Base-by-base conservation (phyloP, 139 green algal genomes). In the Coelastrella sp. region DNA sequence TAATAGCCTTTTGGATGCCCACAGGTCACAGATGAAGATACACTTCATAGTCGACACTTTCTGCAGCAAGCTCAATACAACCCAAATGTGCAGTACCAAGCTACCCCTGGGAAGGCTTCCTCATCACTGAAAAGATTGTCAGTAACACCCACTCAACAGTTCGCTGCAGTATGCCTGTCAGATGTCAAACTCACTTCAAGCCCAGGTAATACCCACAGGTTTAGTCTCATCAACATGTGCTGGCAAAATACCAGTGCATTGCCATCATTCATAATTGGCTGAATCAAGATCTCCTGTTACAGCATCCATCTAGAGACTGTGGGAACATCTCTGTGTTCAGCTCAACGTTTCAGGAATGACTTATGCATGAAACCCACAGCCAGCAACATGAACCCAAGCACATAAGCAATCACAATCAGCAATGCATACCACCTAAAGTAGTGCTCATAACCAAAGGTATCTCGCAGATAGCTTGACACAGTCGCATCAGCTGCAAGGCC, bases 181-280 rank as follows among this genome's bases (percentile, higher is more conserved):
- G n/a, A n/a, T n/a, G n/a, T n/a, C n/a, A n/a, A n/a, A n/a, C n/a
- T n/a, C n/a, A n/a, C n/a, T n/a, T n/a, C n/a, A n/a, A n/a, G n/a
- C n/a, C n/a, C n/a, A n/a, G n/a, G n/a, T n/a, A n/a, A n/a, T n/a
- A n/a, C n/a, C n/a, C n/a, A n/a, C n/a, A 14, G 71, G 22, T n/a
- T 20, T 5, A 16, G 5, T 6, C 13, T 19, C 68, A 57, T 17
- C 14, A 5, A 8, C 3, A 6, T 3, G 19, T 17, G 58, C 16
- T 75, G 7, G 5, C 7, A 54, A 11, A 20, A 3, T 22, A 92
- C 92, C 93, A 68, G 61, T 68, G 10, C 61, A 68, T 10, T 68
- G 61, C 7, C 61, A 7, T 86, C 93, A 94, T 10, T 90, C 92
- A 82, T 85, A 93, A 61, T 95, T 92, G 3, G 47, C 78, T 80